phyloP scores from a whole-genome alignment of 257 asterid genomes.

The Nemophila menziesii region DNA sequence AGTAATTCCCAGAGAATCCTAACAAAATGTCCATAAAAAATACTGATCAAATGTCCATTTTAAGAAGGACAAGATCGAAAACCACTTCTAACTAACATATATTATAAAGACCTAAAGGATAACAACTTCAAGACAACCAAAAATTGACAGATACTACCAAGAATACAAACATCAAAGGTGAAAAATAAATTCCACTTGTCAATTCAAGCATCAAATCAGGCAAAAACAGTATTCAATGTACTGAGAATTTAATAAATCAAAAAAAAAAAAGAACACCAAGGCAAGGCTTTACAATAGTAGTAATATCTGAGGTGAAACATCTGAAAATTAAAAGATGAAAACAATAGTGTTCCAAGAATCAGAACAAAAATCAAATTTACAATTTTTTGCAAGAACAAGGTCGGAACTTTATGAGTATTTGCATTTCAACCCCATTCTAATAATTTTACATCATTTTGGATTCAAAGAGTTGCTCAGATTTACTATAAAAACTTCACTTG shows the following conservation, averaged over 20 bases:
- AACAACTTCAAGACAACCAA: background rate
- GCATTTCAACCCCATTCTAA: slow-evolving; percentile 8
- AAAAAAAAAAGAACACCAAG: too few species aligned
- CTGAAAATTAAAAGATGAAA: slow-evolving; percentile 4
- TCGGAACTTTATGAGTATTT: slow-evolving; percentile 12
- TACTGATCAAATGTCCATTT: background rate
- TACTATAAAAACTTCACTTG: background rate
- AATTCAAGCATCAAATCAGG: background rate
- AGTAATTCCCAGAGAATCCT: too few species aligned
- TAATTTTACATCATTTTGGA: slow-evolving; percentile 1
- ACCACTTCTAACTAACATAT: background rate
- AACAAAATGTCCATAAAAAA: background rate
- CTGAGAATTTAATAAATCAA: too few species aligned
- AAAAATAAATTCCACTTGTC: background rate
- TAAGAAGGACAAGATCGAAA: too few species aligned
- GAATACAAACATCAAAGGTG: background rate
- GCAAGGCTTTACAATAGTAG: background rate
- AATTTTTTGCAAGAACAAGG: slow-evolving; percentile 11
- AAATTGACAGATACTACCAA: background rate
- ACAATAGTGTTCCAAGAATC: background rate
- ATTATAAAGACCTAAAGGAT: background rate
- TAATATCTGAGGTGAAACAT: background rate
- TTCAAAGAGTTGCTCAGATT: slow-evolving; percentile 3
- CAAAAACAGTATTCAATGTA: background rate
- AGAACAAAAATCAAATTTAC: slow-evolving; percentile 3